These are phyloP conservation scores for Microsporum audouinii DNA, from an alignment of 2,329 filamentous ascomycete genomes.

Conservation along the genomic window DNA sequence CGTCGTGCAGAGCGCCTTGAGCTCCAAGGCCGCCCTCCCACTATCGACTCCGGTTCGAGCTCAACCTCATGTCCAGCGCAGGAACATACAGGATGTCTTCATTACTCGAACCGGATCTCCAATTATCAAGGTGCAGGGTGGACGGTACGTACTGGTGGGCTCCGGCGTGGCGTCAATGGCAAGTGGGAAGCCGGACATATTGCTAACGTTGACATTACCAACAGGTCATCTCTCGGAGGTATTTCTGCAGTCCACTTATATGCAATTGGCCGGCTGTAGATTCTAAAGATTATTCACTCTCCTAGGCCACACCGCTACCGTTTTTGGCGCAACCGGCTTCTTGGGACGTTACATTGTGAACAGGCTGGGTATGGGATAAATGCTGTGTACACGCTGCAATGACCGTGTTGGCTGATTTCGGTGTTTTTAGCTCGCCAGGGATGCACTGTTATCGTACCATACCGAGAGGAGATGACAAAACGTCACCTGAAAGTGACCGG, in stretches of 20 bases:
- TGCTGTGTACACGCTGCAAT: not conserved
- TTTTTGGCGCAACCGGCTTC: conserved; percentile 95
- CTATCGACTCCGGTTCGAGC: conserved; percentile 19
- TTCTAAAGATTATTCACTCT: not conserved
- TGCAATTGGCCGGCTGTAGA: not conserved
- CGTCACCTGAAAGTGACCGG: conserved; percentile 92
- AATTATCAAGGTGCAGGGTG: conserved; percentile 76
- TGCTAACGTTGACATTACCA: conserved; percentile 18
- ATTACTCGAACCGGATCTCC: conserved; percentile 96
- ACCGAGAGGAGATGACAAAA: conserved; percentile 95
- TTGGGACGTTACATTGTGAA: conserved; percentile 96
- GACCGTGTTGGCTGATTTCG: conserved; percentile 22
- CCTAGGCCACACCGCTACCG: conserved; percentile 83
- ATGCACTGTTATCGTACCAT: conserved; percentile 88
- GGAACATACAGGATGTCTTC: conserved; percentile 63
- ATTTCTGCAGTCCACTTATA: conserved; percentile 22
- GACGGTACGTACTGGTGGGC: conserved; percentile 52
- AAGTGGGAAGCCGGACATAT: conserved; percentile 7
- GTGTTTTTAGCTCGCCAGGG: conserved; percentile 65
- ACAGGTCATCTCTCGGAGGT: conserved; percentile 78
- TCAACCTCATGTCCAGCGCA: conserved; percentile 36
- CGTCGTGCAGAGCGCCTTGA: conserved; percentile 32
- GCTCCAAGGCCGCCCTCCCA: conserved; percentile 28
- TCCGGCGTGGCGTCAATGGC: not conserved
- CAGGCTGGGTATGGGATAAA: conserved; percentile 55